Evolutionary conservation across 2,329 filamentous ascomycete genomes (phyloP).

Genomic region (Amauroascus verrucosus): DNA sequence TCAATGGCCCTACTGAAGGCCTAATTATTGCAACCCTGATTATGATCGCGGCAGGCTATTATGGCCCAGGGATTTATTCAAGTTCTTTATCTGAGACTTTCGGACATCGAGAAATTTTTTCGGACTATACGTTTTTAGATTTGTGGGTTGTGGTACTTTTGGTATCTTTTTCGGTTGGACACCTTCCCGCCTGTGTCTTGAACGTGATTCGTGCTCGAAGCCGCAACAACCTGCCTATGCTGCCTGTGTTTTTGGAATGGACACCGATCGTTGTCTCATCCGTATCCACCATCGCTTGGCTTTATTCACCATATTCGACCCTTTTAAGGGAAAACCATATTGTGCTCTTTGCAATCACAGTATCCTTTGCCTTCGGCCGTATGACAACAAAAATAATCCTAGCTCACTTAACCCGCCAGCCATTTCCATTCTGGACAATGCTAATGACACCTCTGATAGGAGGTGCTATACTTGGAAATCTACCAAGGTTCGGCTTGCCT

Average conservation of each 20-base stretch:
- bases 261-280: conserved; percentile 79
- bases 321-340: conserved; percentile 76
- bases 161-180: conserved; percentile 55
- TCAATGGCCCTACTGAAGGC: conserved; percentile 96
- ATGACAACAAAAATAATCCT: conserved; percentile 99
- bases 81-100: conserved; percentile 61
- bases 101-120: conserved; percentile 54
- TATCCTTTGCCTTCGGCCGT: conserved; percentile 94
- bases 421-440: conserved; percentile 93
- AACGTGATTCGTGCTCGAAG: conserved; percentile 73
- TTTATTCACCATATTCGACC: conserved; percentile 79
- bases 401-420: conserved; percentile 82
- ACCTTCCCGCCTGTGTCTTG: conserved; percentile 79
- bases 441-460: conserved; percentile 79
- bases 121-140: conserved; percentile 67
- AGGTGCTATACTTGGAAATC: conserved; percentile 71
- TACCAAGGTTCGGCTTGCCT: conserved; percentile 64
- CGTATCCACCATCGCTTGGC: conserved; percentile 64
- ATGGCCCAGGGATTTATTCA: conserved; percentile 79
- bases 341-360: conserved; percentile 80
- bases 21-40: conserved; percentile 76
- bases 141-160: conserved; percentile 71
- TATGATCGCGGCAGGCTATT: conserved; percentile 80
- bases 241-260: conserved; percentile 87
- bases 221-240: conserved; percentile 59